Conservation (phyloP, 805 yeast species). For the Wickerhamomyces bovis region DNA sequence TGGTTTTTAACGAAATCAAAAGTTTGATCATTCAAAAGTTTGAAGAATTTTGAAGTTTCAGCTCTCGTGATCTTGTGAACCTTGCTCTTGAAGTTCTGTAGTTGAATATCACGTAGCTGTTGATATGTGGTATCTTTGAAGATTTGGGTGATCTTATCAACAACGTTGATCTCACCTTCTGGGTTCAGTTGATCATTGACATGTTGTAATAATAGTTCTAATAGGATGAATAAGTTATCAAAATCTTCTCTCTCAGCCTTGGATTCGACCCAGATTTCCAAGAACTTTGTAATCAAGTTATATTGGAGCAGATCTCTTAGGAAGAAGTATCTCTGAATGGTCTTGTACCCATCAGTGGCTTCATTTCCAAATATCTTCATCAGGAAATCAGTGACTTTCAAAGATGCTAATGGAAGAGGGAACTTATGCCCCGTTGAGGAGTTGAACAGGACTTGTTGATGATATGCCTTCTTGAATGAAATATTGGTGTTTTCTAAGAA, state of each 20-base stretch:
- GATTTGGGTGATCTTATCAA: conserved; percentile 41
- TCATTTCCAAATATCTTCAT: conserved; percentile 19
- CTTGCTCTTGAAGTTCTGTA: conserved; percentile 32
- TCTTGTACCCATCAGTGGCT: conserved; percentile 25
- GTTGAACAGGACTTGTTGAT: conserved; percentile 61
- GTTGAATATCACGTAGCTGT: conserved; percentile 50
- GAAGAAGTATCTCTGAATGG: conserved; percentile 35
- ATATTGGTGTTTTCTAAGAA: conserved; percentile 53
- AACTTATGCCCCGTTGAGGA: conserved; percentile 45
- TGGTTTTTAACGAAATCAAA: conserved; percentile 70
- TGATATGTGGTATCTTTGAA: conserved; percentile 39
- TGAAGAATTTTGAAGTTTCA: conserved; percentile 43
- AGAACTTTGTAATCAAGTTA: conserved; percentile 48
- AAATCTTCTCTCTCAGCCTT: conserved; percentile 48
- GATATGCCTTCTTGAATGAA: conserved; percentile 54
- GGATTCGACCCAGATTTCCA: conserved; percentile 62
- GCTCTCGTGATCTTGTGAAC: conserved; percentile 39
- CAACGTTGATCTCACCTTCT: conserved; percentile 16
- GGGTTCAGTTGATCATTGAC: conserved; percentile 22
- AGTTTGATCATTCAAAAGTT: conserved; percentile 48
- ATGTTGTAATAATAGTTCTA: conserved; percentile 31
- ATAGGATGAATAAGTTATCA: conserved; percentile 40
- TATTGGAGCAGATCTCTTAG: conserved; percentile 52
- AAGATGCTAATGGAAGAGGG: conserved; percentile 30
- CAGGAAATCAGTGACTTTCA: conserved; percentile 21